Evolutionary conservation across 257 asterid genomes (phyloP).

Genomic region (Fraxinus pennsylvanica): DNA sequence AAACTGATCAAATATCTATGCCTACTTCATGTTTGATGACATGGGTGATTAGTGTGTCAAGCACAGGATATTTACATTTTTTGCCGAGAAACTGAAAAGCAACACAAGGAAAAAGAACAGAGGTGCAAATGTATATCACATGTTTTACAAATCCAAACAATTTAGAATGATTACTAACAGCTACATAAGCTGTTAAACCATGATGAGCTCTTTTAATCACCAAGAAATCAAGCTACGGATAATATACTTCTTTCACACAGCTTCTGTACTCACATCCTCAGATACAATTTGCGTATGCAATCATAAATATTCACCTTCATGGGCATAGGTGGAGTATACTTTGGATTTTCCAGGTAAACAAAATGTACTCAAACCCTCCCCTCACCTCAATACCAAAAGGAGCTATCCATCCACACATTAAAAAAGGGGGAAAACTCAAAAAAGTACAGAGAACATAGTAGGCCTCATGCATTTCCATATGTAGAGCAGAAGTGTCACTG

Average conservation of each 20-base stretch:
- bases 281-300: not conserved
- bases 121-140: too few relatives aligned
- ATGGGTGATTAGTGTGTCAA: not conserved
- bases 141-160: constrained; percentile 2
- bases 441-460: not conserved
- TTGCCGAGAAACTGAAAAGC: not conserved
- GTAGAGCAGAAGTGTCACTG: not conserved
- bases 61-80: too few relatives aligned
- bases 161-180: not conserved
- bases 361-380: not conserved
- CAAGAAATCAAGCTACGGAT: too few relatives aligned
- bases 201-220: not conserved
- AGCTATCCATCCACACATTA: not conserved
- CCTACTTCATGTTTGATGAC: not conserved
- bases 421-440: not conserved
- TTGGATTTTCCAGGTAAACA: too few relatives aligned
- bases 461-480: not conserved
- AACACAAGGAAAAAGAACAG: not conserved
- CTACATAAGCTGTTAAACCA: not conserved
- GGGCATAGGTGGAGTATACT: too few relatives aligned
- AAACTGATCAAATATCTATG: not conserved
- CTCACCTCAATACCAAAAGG: not conserved
- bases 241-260: not conserved
- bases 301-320: too few relatives aligned
- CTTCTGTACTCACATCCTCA: not conserved